phyloP scores from a whole-genome alignment of 306 rosid genomes.

The Citrullus amarus region DNA sequence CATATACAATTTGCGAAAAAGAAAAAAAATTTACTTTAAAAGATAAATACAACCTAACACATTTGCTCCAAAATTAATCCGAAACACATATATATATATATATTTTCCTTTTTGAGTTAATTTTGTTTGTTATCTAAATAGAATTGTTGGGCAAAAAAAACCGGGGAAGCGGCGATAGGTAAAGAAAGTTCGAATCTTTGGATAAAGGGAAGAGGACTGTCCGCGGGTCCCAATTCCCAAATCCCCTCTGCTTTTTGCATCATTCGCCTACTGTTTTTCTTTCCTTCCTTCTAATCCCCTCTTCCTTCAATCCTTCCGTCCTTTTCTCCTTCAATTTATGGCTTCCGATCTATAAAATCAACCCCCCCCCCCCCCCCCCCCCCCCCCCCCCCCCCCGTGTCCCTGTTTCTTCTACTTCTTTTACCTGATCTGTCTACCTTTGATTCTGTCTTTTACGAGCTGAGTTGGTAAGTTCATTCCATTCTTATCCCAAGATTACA shows the following conservation, averaged over 20 bases:
- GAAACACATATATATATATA: too few species aligned
- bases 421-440: not conserved
- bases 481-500: not conserved
- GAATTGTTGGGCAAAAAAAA: too few species aligned
- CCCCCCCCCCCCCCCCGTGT: too few species aligned
- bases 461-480: not conserved
- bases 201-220: constrained; percentile 6
- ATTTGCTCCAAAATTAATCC: too few species aligned
- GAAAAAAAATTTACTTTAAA: too few species aligned
- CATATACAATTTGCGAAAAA: too few species aligned
- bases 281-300: constrained; percentile 4
- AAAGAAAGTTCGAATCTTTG: constrained; percentile 1
- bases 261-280: constrained; percentile 10
- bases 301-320: not conserved
- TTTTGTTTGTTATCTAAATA: too few species aligned
- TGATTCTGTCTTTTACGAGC: not conserved
- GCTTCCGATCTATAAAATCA: not conserved
- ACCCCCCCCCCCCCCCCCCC: too few species aligned
- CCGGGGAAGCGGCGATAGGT: too few species aligned
- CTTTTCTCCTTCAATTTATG: not conserved
- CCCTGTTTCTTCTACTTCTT: not conserved
- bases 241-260: constrained; percentile 5
- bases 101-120: too few species aligned
- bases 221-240: not conserved
- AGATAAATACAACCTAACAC: too few species aligned